phyloP scores from a whole-genome alignment of 2,329 filamentous ascomycete genomes.

The Dendrostoma leiphaemia region DNA sequence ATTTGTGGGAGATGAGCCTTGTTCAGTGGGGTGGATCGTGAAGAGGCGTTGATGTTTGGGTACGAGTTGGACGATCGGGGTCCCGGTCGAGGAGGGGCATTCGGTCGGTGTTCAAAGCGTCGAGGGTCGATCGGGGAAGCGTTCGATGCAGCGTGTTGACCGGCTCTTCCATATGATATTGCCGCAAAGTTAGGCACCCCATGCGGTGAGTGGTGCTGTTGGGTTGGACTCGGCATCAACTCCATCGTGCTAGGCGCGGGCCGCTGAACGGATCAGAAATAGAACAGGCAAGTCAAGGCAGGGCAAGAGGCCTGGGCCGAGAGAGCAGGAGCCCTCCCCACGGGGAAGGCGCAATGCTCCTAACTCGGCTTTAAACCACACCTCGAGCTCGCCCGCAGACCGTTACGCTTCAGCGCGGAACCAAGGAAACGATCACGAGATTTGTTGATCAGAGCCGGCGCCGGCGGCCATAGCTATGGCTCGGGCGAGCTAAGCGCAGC shows the following conservation, averaged over 20 bases:
- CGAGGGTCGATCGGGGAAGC: conserved; percentile 4
- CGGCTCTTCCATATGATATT: not conserved
- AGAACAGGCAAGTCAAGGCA: too few species aligned
- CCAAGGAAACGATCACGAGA: not conserved
- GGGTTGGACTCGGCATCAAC: conserved; percentile 15
- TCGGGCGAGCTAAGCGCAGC: conserved; percentile 6
- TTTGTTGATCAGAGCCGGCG: not conserved
- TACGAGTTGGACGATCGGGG: conserved; percentile 28
- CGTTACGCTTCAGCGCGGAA: too few species aligned
- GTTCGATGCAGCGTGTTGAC: not conserved
- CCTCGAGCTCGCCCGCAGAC: too few species aligned
- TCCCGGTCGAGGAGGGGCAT: conserved; percentile 7
- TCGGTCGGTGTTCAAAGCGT: conserved; percentile 8
- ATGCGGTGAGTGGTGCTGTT: not conserved
- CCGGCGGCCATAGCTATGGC: not conserved
- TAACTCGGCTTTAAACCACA: too few species aligned
- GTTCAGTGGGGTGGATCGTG: not conserved
- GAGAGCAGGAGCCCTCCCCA: not conserved
- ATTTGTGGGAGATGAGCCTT: conserved; percentile 12
- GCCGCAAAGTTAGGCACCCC: not conserved
- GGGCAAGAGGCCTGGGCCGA: too few species aligned
- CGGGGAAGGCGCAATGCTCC: not conserved
- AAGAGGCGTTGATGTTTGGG: conserved; percentile 23
- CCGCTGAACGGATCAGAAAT: too few species aligned
- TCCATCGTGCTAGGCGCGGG: conserved; percentile 13